phyloP scores from a whole-genome alignment of 805 yeast species.

The Wickerhamomyces hampshirensis region DNA sequence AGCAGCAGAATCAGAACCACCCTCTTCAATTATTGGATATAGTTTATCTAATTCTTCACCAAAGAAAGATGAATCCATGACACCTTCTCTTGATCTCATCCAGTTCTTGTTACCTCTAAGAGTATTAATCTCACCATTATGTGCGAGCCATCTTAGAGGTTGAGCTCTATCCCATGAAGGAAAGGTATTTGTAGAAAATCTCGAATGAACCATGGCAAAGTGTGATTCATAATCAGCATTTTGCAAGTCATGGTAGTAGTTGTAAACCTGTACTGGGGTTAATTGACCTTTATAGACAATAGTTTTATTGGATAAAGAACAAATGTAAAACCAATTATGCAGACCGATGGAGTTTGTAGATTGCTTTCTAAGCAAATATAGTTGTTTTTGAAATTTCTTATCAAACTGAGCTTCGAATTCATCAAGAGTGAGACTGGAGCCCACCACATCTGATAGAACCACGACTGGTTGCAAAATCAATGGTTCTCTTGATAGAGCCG shows the following conservation, averaged over 20 bases:
- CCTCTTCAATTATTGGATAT: constrained; percentile 95
- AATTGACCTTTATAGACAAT: constrained; percentile 97
- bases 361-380: constrained; percentile 84
- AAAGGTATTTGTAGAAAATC: constrained; percentile 96
- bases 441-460: constrained; percentile 52
- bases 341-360: constrained; percentile 87
- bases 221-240: constrained; percentile 93
- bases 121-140: constrained; percentile 97
- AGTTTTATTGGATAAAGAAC: constrained; percentile 82
- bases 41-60: constrained; percentile 89
- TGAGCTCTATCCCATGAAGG: constrained; percentile 99
- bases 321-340: constrained; percentile 96
- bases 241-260: constrained; percentile 87
- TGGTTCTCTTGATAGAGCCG: constrained; percentile 91
- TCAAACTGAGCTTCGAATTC: constrained; percentile 55
- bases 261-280: constrained; percentile 94
- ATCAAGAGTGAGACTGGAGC: constrained; percentile 35
- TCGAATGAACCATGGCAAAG: constrained; percentile 93
- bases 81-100: constrained; percentile 99
- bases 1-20: constrained; percentile 98
- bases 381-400: constrained; percentile 71
- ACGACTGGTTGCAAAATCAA: constrained; percentile 89
- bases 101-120: constrained; percentile 97
- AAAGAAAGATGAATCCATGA: constrained; percentile 80
- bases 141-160: constrained; percentile 96